Percentiles rank a stretch among this genome's conserved stretches.
Evolutionary conservation across 768 basidiomycete species (phyloP).

Genomic region (Lentinus brumalis): DNA sequence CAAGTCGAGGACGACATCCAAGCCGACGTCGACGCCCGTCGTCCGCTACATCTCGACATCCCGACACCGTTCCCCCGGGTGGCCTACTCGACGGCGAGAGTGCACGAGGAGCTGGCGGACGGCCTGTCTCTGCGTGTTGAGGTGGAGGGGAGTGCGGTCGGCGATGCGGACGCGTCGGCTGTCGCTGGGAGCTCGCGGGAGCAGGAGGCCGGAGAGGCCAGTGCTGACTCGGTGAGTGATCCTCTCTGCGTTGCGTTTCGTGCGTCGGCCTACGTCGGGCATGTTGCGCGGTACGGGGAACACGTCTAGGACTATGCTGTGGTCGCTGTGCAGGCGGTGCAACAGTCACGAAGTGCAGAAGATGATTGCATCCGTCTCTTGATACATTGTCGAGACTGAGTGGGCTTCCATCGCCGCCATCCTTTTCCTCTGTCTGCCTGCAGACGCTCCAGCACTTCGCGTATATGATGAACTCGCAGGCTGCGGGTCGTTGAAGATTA

Average conservation of each 20-base stretch:
- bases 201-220: background rate
- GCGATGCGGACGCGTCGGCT: background rate
- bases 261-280: background rate
- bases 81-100: background rate
- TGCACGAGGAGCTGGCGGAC: background rate
- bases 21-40: background rate
- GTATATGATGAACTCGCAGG: too few relatives aligned
- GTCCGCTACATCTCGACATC: slow-evolving; percentile 5
- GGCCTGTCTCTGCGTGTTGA: too few relatives aligned
- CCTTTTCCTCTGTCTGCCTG: too few relatives aligned
- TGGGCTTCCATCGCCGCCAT: too few relatives aligned
- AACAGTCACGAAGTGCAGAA: too few relatives aligned
- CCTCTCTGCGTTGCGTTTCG: background rate
- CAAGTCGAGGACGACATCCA: background rate
- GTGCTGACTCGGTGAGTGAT: background rate
- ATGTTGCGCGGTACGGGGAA: too few relatives aligned
- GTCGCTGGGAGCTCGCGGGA: background rate
- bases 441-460: too few relatives aligned
- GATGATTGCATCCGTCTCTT: too few relatives aligned
- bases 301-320: too few relatives aligned
- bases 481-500: too few relatives aligned
- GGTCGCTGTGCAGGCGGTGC: too few relatives aligned
- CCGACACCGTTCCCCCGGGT: slow-evolving; percentile 3
- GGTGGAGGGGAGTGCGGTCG: background rate
- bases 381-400: too few relatives aligned